Evolutionary conservation across 2,329 filamentous ascomycete species (phyloP), one percentile per base, ranked within the genome.

Genomic region (Madurella mycetomatis): DNA sequence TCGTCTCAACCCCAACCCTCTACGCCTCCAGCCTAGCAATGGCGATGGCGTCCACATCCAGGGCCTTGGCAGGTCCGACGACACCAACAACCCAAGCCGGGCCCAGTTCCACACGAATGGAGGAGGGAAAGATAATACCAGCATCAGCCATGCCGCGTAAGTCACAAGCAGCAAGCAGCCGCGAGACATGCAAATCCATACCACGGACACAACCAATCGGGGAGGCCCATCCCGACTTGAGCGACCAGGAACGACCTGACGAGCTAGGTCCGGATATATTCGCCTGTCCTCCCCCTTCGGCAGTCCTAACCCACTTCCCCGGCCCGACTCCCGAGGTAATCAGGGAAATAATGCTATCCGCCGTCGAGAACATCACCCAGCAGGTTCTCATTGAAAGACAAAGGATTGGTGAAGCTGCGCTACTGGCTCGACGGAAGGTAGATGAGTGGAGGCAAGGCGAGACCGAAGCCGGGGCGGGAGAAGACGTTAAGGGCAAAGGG

Each of bases 231-330:
- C 25, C 7, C 3, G 25, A 25, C 4, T 25, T 25, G 25, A 7
- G 7, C 3, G 25, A 7, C 25, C 4, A 25, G 7, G 4, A 25
- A 25, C 25, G 25, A 25, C 25, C 25, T 7, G 7, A 3, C 25
- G 25, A 19, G 17, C 13, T 72, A 37, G 34, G 11, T 9, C 34
- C 25, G 25, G 72, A 78, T 61, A 81, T 78, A 76, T 71, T 67
- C 39, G 65, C 70, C 48, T 79, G 77, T 57, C 69, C 73, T 2
- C 76, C 77, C 4, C 80, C 80, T 0, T 60, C 64, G 11, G 72
- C 70, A 0, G 34, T 11, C 34, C 64, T 83, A 7, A 66, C 54
- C 4, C 67, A 72, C 31, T 61, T 68, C 0, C 68, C 72, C 15
- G 70, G 72, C 39, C 60, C 70, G 49, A 69, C 69, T 0, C 72